Conservation (phyloP, 495 filamentous ascomycete genomes). For the Penicillium angulare region DNA sequence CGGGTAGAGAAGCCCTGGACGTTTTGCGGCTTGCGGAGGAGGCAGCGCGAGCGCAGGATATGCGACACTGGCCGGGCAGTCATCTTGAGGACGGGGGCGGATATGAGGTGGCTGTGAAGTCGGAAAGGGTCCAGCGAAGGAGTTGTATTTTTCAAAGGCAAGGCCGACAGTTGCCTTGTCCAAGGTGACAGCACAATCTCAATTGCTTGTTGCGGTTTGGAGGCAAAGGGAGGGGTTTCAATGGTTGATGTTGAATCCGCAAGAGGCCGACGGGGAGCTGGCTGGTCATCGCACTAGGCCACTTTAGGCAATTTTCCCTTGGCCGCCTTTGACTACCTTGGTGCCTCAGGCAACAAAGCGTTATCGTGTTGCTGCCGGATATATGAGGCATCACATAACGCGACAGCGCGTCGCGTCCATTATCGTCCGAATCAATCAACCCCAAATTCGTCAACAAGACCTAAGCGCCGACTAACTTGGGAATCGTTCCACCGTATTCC, state of each 20-base stretch:
- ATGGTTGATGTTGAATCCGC: constrained; percentile 49
- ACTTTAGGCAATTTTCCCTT: constrained; percentile 25
- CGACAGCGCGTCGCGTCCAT: constrained; percentile 43
- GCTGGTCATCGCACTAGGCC: constrained; percentile 36
- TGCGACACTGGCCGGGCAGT: constrained; percentile 41
- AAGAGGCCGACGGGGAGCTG: constrained; percentile 44
- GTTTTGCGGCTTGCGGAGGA: constrained; percentile 38
- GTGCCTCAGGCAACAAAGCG: too few species aligned
- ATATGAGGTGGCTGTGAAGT: constrained; percentile 7
- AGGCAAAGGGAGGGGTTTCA: constrained; percentile 36
- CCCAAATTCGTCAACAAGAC: constrained; percentile 10
- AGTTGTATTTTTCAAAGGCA: constrained; percentile 1
- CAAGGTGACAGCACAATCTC: constrained; percentile 14
- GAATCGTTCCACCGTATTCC: constrained; percentile 7
- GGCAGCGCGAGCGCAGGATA: constrained; percentile 41
- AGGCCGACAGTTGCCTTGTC: constrained; percentile 18
- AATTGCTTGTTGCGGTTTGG: constrained; percentile 24
- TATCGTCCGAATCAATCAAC: constrained; percentile 18
- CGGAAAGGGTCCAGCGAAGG: constrained; percentile 2
- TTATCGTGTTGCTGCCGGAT: constrained; percentile 1
- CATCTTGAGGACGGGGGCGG: constrained; percentile 36
- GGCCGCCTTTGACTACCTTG: constrained; percentile 30
- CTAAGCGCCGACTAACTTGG: neutral
- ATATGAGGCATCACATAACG: constrained; percentile 32
- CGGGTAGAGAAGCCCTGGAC: constrained; percentile 44